These are phyloP conservation scores for Fraxinus excelsior DNA, from an alignment of 257 asterid species.

Conservation along the genomic window DNA sequence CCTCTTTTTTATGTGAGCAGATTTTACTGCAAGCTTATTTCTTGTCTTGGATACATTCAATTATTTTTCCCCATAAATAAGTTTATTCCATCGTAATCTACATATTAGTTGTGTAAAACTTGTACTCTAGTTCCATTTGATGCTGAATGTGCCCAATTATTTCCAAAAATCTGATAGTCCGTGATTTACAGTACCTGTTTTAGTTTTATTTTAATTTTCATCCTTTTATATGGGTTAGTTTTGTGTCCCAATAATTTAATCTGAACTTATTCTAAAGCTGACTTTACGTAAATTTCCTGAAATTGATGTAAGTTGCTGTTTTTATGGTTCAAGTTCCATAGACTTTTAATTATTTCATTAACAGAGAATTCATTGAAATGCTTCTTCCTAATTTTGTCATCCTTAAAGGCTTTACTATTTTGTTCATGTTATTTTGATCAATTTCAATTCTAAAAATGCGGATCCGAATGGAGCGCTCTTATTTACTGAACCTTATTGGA, in stretches of 20 bases:
- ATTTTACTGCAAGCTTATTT: not conserved
- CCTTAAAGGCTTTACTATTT: not conserved
- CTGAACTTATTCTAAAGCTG: not conserved
- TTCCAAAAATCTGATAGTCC: not conserved
- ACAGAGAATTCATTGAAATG: not conserved
- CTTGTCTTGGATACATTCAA: constrained; percentile 1
- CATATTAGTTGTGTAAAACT: not conserved
- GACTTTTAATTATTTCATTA: not conserved
- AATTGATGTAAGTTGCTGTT: not conserved
- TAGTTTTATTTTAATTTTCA: constrained; percentile 3
- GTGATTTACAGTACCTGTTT: not conserved
- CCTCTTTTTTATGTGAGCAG: not conserved
- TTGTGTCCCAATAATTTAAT: not conserved
- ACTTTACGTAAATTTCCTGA: not conserved
- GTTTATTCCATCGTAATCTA: not conserved
- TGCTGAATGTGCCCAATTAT: not conserved
- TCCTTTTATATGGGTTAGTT: not conserved
- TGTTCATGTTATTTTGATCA: constrained; percentile 16
- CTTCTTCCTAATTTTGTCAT: not conserved
- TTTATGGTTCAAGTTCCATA: not conserved
- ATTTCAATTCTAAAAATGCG: constrained; percentile 6
- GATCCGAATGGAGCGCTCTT: constrained; percentile 14
- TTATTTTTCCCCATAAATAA: not conserved
- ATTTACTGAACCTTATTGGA: not conserved
- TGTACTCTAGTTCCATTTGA: not conserved